phyloP scores from a whole-genome alignment of 2,329 filamentous ascomycete genomes.

The Diaporthe longicolla region DNA sequence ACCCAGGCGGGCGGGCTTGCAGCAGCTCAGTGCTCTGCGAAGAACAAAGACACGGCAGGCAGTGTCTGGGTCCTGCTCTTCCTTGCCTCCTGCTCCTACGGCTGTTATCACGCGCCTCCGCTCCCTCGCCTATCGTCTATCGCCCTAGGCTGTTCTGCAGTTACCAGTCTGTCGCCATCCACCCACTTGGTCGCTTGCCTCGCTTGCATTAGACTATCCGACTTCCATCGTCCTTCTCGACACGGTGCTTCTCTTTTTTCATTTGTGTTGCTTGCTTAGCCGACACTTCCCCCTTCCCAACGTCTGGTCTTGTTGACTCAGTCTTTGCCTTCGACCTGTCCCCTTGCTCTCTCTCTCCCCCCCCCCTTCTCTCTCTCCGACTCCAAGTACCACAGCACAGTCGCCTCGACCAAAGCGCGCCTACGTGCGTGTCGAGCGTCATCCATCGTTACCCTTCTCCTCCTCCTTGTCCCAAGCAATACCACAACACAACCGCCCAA shows the following conservation, averaged over 20 bases:
- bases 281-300: background rate
- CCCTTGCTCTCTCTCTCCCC: background rate
- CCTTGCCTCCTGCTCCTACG: background rate
- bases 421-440: constrained; percentile 29
- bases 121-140: constrained; percentile 15
- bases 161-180: constrained; percentile 29
- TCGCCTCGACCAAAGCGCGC: constrained; percentile 16
- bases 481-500: constrained; percentile 48
- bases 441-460: background rate
- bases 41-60: constrained; percentile 22
- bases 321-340: background rate
- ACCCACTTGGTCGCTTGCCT: constrained; percentile 13
- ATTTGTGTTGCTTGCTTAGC: constrained; percentile 4
- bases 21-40: no score
- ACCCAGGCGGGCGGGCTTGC: no score
- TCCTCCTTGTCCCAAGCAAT: background rate
- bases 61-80: background rate
- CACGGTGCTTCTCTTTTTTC: background rate
- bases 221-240: constrained; percentile 21
- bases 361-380: background rate
- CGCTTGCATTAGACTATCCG: constrained; percentile 28
- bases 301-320: background rate
- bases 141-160: constrained; percentile 11
- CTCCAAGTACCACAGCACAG: constrained; percentile 23
- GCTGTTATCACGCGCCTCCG: constrained; percentile 22